Conservation (phyloP, 768 basidiomycete species). For the Pulveroboletus frians region DNA sequence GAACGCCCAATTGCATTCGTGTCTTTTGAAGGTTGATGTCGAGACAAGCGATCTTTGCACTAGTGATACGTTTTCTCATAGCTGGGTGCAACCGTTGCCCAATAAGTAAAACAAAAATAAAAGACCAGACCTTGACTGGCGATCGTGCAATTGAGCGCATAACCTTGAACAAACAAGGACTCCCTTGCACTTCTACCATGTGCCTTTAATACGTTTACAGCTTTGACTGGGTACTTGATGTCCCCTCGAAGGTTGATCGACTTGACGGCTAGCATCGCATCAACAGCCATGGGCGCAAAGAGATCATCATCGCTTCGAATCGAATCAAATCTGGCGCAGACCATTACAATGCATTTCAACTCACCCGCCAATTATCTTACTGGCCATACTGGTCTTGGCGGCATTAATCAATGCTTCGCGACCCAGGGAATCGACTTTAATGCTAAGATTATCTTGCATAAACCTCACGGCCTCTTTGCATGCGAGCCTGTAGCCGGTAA, state of each 20-base stretch:
- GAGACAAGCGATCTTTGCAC: slow-evolving; percentile 96
- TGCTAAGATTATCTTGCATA: slow-evolving; percentile 94
- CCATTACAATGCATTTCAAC: slow-evolving; percentile 29
- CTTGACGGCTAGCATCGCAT: slow-evolving; percentile 96
- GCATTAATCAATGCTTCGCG: slow-evolving; percentile 90
- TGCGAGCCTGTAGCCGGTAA: slow-evolving; percentile 95
- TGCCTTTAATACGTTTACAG: slow-evolving; percentile 96
- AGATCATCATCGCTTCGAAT: slow-evolving; percentile 84
- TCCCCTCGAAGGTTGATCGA: slow-evolving; percentile 92
- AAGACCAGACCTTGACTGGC: slow-evolving; percentile 86
- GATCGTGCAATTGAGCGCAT: slow-evolving; percentile 97
- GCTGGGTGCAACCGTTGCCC: slow-evolving; percentile 43
- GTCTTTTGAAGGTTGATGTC: slow-evolving; percentile 97
- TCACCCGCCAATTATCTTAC: slow-evolving; percentile 96
- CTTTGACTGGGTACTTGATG: slow-evolving; percentile 98
- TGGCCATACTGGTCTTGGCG: slow-evolving; percentile 98
- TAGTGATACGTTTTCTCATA: slow-evolving; percentile 92
- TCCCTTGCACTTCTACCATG: slow-evolving; percentile 95
- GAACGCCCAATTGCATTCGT: slow-evolving; percentile 96
- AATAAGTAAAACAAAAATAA: not conserved
- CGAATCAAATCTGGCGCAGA: slow-evolving; percentile 1
- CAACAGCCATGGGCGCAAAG: slow-evolving; percentile 98
- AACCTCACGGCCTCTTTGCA: slow-evolving; percentile 97
- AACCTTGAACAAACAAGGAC: slow-evolving; percentile 91
- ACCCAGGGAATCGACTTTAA: slow-evolving; percentile 91